Percentiles rank a stretch among this genome's conserved stretches.
Evolutionary conservation across 768 basidiomycete species (phyloP).

Genomic region (Leccinum barrowsii): DNA sequence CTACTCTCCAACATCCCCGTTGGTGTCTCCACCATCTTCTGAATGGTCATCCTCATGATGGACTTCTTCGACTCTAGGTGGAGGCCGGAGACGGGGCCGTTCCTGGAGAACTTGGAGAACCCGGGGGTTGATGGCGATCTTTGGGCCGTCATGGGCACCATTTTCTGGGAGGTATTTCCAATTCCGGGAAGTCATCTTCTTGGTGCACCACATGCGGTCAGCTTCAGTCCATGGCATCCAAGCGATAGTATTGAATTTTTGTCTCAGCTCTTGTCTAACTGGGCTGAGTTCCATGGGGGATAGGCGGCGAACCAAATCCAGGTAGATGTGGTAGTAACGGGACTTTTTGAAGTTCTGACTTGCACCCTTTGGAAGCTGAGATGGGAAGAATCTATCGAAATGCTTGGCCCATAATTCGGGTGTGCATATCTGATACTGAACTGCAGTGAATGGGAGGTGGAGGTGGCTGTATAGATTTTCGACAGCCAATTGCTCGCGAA

Average conservation of each 20-base stretch:
- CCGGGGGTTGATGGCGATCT: neutral
- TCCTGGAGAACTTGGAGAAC: no score
- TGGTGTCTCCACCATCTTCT: no score
- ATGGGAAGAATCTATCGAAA: neutral
- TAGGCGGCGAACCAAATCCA: neutral
- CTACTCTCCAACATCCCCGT: no score
- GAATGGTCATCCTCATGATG: no score
- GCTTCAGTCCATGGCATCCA: neutral
- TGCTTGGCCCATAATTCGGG: neutral
- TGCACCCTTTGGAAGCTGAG: neutral
- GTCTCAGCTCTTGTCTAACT: neutral
- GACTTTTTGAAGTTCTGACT: neutral
- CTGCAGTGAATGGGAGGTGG: neutral
- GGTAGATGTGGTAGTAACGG: neutral
- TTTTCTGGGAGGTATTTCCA: neutral
- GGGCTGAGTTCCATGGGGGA: neutral
- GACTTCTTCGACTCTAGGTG: no score
- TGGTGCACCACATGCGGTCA: neutral
- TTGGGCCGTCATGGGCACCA: neutral
- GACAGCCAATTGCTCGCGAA: neutral
- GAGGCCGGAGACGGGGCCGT: no score
- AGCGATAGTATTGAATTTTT: neutral
- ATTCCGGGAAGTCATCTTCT: neutral
- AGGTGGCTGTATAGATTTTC: neutral
- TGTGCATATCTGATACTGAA: neutral